Percentiles rank a stretch among this genome's conserved stretches.
phyloP scores from a whole-genome alignment of 2,329 filamentous ascomycete genomes.

The Venturia oleaginea region DNA sequence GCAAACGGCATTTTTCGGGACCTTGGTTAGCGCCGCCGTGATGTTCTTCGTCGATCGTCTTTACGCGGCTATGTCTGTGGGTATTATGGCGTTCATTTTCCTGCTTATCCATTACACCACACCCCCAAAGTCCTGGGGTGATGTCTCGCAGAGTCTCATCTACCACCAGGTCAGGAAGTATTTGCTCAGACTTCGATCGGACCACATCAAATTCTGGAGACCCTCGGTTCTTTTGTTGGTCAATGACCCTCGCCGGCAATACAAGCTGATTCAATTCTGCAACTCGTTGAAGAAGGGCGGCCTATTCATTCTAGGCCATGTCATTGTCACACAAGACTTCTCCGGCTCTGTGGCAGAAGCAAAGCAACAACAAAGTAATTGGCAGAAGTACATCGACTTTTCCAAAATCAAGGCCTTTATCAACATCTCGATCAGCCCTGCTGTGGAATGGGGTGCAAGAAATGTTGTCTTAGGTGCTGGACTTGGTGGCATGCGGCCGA shows the following conservation, averaged over 20 bases:
- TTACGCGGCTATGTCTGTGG: constrained; percentile 68
- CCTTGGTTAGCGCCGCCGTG: constrained; percentile 64
- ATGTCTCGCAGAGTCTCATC: constrained; percentile 81
- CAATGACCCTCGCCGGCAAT: constrained; percentile 73
- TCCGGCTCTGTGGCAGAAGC: constrained; percentile 69
- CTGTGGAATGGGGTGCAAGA: constrained; percentile 73
- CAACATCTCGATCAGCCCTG: constrained; percentile 74
- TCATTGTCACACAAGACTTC: constrained; percentile 80
- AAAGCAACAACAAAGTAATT: constrained; percentile 68
- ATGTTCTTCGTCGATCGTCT: constrained; percentile 89
- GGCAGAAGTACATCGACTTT: constrained; percentile 81
- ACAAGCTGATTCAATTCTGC: constrained; percentile 79
- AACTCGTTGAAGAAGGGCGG: constrained; percentile 85
- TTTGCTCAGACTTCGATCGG: constrained; percentile 68
- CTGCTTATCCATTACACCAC: constrained; percentile 77
- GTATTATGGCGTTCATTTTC: constrained; percentile 66
- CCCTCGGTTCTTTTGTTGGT: constrained; percentile 79
- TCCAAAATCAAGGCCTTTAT: constrained; percentile 84
- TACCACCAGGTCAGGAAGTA: constrained; percentile 87
- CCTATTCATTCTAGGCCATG: constrained; percentile 76
- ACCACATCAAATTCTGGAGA: constrained; percentile 91
- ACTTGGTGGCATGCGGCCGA: constrained; percentile 79
- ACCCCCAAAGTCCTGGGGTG: constrained; percentile 81
- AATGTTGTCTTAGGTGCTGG: constrained; percentile 77
- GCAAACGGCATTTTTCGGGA: constrained; percentile 68